A percentile compares a stretch with the other conserved stretches of the same genome.
Conservation (phyloP, 1,139 yeast species). For the Suhomyces yuchorum region DNA sequence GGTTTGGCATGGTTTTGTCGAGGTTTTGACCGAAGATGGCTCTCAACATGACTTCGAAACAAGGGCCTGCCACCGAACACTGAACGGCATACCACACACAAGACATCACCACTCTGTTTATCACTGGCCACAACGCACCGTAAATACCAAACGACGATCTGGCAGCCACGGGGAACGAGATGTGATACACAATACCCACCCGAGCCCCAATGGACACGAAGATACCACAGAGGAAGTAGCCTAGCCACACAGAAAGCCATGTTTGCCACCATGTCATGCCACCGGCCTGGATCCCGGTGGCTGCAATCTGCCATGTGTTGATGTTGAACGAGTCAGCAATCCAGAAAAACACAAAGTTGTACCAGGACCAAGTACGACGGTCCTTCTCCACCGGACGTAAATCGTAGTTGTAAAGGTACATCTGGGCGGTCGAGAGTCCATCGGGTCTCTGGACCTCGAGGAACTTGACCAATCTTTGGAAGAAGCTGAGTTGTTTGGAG, state of each 20-base stretch:
- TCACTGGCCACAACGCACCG: slow-evolving; percentile 79
- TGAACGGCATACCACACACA: slow-evolving; percentile 86
- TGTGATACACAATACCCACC: slow-evolving; percentile 72
- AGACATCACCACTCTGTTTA: slow-evolving; percentile 81
- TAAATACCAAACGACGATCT: slow-evolving; percentile 76
- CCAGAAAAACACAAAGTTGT: slow-evolving; percentile 78
- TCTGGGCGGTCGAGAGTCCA: slow-evolving; percentile 47
- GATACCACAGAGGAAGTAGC: slow-evolving; percentile 60
- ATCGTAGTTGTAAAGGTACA: slow-evolving; percentile 70
- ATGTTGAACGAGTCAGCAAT: slow-evolving; percentile 84
- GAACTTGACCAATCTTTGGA: slow-evolving; percentile 7
- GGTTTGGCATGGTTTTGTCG: slow-evolving; percentile 47
- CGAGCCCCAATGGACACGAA: slow-evolving; percentile 68
- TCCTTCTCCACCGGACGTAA: slow-evolving; percentile 72
- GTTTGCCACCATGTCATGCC: slow-evolving; percentile 90
- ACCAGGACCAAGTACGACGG: slow-evolving; percentile 81
- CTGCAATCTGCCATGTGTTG: slow-evolving; percentile 89
- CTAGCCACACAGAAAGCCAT: slow-evolving; percentile 83
- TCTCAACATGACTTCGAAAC: slow-evolving; percentile 70
- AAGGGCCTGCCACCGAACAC: slow-evolving; percentile 79
- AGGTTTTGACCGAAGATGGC: slow-evolving; percentile 67
- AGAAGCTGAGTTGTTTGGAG: slow-evolving; percentile 2
- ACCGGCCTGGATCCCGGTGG: slow-evolving; percentile 68
- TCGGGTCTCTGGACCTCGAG: slow-evolving; percentile 32
- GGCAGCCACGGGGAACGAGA: slow-evolving; percentile 76